A percentile compares a stretch with the other conserved stretches of the same genome.
Conservation (phyloP, 345 rosid species). For the Anastatica hierochuntica region DNA sequence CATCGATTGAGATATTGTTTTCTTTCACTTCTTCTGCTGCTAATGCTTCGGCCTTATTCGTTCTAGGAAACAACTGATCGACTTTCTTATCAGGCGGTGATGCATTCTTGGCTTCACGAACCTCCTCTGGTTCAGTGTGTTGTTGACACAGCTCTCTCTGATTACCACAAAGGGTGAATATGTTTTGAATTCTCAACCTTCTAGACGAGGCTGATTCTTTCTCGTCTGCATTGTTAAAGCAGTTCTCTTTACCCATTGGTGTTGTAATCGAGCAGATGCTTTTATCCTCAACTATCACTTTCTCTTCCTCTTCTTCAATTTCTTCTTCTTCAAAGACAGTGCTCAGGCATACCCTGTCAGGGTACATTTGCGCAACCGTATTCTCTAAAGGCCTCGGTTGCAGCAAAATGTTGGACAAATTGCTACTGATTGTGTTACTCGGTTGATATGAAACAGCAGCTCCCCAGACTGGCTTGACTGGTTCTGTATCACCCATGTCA, state of each 20-base stretch:
- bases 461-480: slow-evolving; percentile 31
- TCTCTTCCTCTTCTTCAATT: slow-evolving; percentile 68
- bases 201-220: slow-evolving; percentile 53
- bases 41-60: slow-evolving; percentile 11
- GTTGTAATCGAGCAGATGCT: slow-evolving; percentile 33
- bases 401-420: slow-evolving; percentile 23
- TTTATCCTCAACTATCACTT: slow-evolving; percentile 70
- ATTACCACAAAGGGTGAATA: slow-evolving; percentile 92
- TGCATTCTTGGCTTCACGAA: slow-evolving; percentile 11
- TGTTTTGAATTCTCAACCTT: slow-evolving; percentile 61
- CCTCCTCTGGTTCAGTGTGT: slow-evolving; percentile 41
- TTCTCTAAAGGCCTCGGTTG: slow-evolving; percentile 29
- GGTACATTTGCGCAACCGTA: slow-evolving; percentile 31
- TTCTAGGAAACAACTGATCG: neutral
- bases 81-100: slow-evolving; percentile 4
- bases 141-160: slow-evolving; percentile 78
- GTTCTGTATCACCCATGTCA: slow-evolving; percentile 80
- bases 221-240: slow-evolving; percentile 6
- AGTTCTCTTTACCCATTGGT: slow-evolving; percentile 9
- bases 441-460: slow-evolving; percentile 18
- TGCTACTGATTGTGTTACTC: slow-evolving; percentile 22
- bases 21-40: slow-evolving; percentile 34
- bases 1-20: slow-evolving; percentile 32
- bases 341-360: slow-evolving; percentile 56
- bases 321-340: slow-evolving; percentile 95